These are phyloP conservation scores for Udeniomyces megalosporus DNA, from an alignment of 768 basidiomycete genomes.

Conservation along the genomic window DNA sequence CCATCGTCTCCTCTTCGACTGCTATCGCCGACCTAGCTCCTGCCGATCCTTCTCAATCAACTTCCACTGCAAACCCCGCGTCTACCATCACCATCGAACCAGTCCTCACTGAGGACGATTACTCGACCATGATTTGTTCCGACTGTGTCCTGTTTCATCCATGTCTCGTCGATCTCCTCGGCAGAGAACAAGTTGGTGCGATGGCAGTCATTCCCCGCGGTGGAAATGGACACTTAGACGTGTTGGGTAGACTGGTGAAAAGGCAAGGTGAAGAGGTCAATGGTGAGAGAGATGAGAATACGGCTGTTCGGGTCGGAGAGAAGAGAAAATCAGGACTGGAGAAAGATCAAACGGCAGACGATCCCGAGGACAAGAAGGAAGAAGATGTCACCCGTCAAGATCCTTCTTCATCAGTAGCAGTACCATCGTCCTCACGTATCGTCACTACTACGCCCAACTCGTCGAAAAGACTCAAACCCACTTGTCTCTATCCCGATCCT, in stretches of 20 bases:
- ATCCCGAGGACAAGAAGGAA: not conserved
- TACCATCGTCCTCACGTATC: no score
- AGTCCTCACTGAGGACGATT: not conserved
- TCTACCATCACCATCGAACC: not conserved
- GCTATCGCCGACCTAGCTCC: no score
- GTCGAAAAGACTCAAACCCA: not conserved
- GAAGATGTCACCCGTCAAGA: not conserved
- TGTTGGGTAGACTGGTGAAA: not conserved
- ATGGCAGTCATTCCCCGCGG: no score
- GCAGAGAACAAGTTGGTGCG: not conserved
- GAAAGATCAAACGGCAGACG: not conserved
- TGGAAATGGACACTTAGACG: not conserved
- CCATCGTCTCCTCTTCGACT: no score
- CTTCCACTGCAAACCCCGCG: not conserved
- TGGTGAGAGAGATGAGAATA: no score
- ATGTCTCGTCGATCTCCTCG: not conserved
- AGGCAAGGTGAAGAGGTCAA: not conserved
- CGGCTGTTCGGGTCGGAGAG: not conserved
- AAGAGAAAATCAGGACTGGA: not conserved
- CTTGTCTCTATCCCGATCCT: constrained; percentile 7
- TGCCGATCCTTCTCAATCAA: not conserved
- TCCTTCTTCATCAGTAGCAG: no score
- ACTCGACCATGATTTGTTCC: not conserved
- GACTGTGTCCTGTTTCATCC: not conserved
- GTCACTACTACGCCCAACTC: no score